These are phyloP conservation scores for Mollisiaceae sp. DNA, from an alignment of 2,329 filamentous ascomycete genomes.

Conservation along the genomic window DNA sequence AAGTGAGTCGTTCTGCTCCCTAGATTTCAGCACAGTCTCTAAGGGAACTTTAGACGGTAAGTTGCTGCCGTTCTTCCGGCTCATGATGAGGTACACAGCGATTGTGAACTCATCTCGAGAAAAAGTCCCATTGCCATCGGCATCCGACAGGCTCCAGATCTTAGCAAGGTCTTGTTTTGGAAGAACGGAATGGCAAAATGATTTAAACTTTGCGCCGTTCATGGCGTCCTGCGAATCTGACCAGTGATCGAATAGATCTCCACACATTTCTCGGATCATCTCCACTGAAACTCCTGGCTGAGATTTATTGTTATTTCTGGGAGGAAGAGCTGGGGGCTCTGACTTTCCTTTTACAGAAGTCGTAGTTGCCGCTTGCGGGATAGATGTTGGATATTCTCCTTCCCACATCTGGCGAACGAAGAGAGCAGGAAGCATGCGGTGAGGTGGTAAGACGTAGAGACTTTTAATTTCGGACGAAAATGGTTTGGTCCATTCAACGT, in stretches of 20 bases:
- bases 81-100: slow-evolving; percentile 8
- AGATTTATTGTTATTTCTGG: neutral
- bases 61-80: neutral
- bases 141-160: slow-evolving; percentile 8
- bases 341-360: neutral
- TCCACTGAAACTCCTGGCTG: neutral
- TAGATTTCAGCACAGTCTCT: neutral
- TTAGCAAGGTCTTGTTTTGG: neutral
- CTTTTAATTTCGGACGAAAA: neutral
- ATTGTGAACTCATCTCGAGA: slow-evolving; percentile 13
- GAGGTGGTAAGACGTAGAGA: neutral
- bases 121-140: slow-evolving; percentile 5
- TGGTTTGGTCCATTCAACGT: neutral
- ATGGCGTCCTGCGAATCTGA: neutral
- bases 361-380: neutral
- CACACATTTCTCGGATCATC: slow-evolving; percentile 7
- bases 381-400: slow-evolving; percentile 5
- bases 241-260: neutral
- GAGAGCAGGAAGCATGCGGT: neutral
- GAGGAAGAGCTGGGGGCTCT: neutral
- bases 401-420: slow-evolving; percentile 4
- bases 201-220: neutral
- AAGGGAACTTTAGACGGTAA: neutral
- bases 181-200: neutral
- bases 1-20: neutral